A percentile compares a stretch with the other conserved stretches of the same genome.
phyloP scores from a whole-genome alignment of 2,329 filamentous ascomycete species.

The Diaporthe capsici region DNA sequence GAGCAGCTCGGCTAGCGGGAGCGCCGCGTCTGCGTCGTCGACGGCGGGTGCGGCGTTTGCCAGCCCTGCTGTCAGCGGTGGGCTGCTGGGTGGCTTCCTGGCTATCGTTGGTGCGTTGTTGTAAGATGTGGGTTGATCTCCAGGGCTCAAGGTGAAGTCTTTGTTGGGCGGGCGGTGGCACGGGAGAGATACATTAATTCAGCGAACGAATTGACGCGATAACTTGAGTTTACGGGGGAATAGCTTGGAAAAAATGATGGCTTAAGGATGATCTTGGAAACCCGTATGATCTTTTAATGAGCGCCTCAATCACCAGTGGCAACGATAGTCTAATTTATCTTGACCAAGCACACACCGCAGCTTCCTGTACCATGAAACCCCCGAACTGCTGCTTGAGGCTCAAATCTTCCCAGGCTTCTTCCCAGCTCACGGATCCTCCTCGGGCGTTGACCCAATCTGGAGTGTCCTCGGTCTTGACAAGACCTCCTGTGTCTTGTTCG shows the following conservation, averaged over 20 bases:
- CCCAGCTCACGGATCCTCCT: not conserved
- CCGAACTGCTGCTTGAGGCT: not conserved
- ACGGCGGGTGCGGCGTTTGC: slow-evolving; percentile 21
- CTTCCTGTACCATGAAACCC: not conserved
- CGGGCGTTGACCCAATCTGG: not conserved
- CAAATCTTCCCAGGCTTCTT: too few relatives aligned
- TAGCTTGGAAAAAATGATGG: not conserved
- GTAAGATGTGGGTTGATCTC: not conserved
- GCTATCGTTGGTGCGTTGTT: slow-evolving; percentile 34
- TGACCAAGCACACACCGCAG: not conserved
- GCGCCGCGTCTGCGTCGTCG: not conserved
- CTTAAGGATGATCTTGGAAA: not conserved
- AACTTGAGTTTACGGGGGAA: not conserved
- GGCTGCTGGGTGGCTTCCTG: slow-evolving; percentile 29
- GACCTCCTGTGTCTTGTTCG: slow-evolving; percentile 22
- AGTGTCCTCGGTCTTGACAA: not conserved
- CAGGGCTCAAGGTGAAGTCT: not conserved
- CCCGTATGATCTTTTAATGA: slow-evolving; percentile 14
- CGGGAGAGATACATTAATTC: not conserved
- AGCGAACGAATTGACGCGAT: not conserved
- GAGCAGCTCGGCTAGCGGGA: not conserved
- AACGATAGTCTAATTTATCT: slow-evolving; percentile 32
- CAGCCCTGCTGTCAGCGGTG: slow-evolving; percentile 28
- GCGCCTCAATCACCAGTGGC: slow-evolving; percentile 8
- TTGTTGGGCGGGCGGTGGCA: not conserved